A percentile compares a stretch with the other conserved stretches of the same genome.
Evolutionary conservation across 257 asterid species (phyloP).

Genomic region (Solanum chilense): DNA sequence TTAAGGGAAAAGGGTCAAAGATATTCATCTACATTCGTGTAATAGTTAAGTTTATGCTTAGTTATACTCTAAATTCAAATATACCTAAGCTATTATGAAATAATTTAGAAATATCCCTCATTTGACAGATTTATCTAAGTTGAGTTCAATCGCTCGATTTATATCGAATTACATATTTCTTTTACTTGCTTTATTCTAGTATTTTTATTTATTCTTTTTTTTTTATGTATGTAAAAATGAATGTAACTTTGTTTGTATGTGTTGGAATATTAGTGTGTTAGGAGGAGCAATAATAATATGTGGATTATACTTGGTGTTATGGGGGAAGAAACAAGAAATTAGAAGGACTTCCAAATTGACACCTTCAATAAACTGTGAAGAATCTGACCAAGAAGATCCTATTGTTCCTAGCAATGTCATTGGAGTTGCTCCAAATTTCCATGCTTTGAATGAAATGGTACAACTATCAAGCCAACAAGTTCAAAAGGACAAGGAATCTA

Average conservation of each 20-base stretch:
- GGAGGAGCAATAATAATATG: constrained; percentile 15
- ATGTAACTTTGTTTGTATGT: not conserved
- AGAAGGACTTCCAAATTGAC: not conserved
- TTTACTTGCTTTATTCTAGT: not conserved
- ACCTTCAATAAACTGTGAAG: not conserved
- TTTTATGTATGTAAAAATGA: not conserved
- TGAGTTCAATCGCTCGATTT: not conserved
- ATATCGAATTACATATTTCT: not conserved
- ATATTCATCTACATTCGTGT: not conserved
- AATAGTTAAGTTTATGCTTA: too few species aligned
- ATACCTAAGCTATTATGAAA: not conserved
- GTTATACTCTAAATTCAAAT: not conserved
- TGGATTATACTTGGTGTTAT: constrained; percentile 28
- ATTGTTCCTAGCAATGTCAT: not conserved
- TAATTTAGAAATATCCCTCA: not conserved
- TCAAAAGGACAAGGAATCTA: not conserved
- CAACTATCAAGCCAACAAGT: not conserved
- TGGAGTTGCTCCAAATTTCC: not conserved
- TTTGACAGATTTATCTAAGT: not conserved
- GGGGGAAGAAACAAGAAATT: constrained; percentile 33
- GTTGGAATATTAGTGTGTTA: constrained; percentile 11
- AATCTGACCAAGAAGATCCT: not conserved
- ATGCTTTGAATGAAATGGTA: not conserved
- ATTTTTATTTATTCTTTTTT: too few species aligned
- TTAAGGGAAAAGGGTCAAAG: not conserved